A percentile compares a stretch with the other conserved stretches of the same genome.
Conservation (phyloP, 306 rosid species). For the Gleditsia sinensis region DNA sequence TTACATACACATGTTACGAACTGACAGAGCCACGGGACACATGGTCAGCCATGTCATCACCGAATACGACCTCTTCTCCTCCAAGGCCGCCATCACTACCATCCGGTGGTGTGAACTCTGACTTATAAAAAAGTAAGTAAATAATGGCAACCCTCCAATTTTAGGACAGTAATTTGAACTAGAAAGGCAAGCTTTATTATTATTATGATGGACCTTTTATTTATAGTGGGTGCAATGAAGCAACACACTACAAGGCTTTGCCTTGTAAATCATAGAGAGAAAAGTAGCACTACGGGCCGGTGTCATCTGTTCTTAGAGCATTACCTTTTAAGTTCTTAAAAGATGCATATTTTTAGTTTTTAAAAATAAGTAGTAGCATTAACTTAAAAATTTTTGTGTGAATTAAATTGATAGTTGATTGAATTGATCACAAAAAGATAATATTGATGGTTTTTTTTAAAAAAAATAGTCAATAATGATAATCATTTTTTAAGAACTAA, state of each 20-base stretch:
- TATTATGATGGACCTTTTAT: conserved; percentile 22
- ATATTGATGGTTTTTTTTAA: too few relatives aligned
- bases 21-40: conserved; percentile 32
- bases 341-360: too few relatives aligned
- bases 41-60: conserved; percentile 29
- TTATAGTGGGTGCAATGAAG: conserved; percentile 35
- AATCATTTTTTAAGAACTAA: too few relatives aligned
- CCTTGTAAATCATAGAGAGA: conserved; percentile 32
- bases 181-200: conserved; percentile 19
- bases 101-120: conserved; percentile 38
- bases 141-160: conserved; percentile 39
- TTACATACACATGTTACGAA: conserved; percentile 35
- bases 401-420: too few relatives aligned
- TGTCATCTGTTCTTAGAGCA: too few relatives aligned
- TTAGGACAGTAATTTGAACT: conserved; percentile 35
- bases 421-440: too few relatives aligned
- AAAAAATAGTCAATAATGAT: too few relatives aligned
- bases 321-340: too few relatives aligned
- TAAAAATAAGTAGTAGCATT: too few relatives aligned
- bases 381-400: too few relatives aligned
- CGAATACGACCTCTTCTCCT: conserved; percentile 34
- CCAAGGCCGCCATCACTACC: conserved; percentile 14
- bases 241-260: conserved; percentile 35
- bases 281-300: too few relatives aligned
- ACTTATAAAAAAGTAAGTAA: conserved; percentile 25